A percentile compares a stretch with the other conserved stretches of the same genome.
These are phyloP conservation scores for Talaromyces marneffei DNA, from an alignment of 2,329 filamentous ascomycete species.

Conservation along the genomic window DNA sequence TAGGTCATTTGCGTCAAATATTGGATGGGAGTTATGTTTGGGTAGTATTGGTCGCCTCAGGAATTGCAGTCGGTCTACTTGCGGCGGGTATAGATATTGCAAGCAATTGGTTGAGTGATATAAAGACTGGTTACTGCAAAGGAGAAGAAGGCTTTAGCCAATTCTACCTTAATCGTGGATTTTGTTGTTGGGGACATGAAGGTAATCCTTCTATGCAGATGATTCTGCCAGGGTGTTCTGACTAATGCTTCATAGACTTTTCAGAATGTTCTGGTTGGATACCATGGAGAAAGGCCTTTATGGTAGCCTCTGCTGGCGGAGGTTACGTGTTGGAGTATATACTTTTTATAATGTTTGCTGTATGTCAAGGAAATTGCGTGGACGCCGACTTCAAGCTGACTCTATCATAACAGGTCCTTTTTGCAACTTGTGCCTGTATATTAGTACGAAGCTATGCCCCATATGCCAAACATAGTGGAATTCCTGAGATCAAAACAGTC, in stretches of 20 bases:
- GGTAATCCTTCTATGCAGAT: slow-evolving; percentile 31
- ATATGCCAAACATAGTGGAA: slow-evolving; percentile 90
- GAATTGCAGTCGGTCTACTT: slow-evolving; percentile 73
- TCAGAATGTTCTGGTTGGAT: slow-evolving; percentile 82
- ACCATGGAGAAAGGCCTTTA: slow-evolving; percentile 72
- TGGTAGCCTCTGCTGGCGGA: slow-evolving; percentile 59
- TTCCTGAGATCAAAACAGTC: slow-evolving; percentile 96
- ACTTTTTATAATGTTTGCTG: slow-evolving; percentile 78
- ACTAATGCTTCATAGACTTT: slow-evolving; percentile 46
- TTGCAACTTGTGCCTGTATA: slow-evolving; percentile 70
- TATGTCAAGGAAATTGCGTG: slow-evolving; percentile 33
- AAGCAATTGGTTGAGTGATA: slow-evolving; percentile 86
- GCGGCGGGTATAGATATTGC: slow-evolving; percentile 86
- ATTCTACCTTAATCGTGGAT: slow-evolving; percentile 86
- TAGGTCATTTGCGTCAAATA: slow-evolving; percentile 67
- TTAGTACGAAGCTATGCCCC: slow-evolving; percentile 78
- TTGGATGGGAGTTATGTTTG: slow-evolving; percentile 87
- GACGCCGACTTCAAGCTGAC: neutral
- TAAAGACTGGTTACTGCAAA: slow-evolving; percentile 85
- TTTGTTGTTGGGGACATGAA: slow-evolving; percentile 91
- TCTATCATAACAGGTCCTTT: slow-evolving; percentile 54
- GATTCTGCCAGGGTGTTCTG: neutral
- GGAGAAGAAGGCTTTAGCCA: slow-evolving; percentile 69
- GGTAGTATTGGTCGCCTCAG: slow-evolving; percentile 80
- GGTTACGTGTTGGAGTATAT: slow-evolving; percentile 81